Evolutionary conservation across 805 yeast genomes (phyloP).

Genomic region (Teunomyces aglyptinius): DNA sequence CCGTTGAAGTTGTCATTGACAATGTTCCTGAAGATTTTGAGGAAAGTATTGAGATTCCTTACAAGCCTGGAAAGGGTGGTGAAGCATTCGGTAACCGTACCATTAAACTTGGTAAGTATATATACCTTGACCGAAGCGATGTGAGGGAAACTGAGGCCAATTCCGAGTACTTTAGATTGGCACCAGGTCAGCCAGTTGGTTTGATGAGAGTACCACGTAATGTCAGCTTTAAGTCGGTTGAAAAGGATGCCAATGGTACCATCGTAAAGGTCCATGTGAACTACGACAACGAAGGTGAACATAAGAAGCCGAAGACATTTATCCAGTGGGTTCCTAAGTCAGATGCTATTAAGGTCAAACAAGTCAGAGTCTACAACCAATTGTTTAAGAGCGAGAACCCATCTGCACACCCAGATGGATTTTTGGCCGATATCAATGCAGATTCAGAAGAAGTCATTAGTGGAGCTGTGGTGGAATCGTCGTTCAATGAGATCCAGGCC

Average conservation of each 20-base stretch:
- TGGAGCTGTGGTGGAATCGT: slow-evolving; percentile 72
- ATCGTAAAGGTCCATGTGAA: slow-evolving; percentile 71
- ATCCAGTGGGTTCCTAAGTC: slow-evolving; percentile 94
- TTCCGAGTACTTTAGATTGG: slow-evolving; percentile 84
- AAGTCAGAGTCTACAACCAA: slow-evolving; percentile 84
- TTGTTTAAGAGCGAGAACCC: slow-evolving; percentile 92
- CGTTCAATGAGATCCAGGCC: slow-evolving; percentile 62
- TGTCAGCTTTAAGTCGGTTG: slow-evolving; percentile 66
- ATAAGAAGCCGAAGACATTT: slow-evolving; percentile 86
- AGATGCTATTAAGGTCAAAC: slow-evolving; percentile 54
- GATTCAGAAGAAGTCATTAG: slow-evolving; percentile 68
- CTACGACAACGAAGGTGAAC: slow-evolving; percentile 63
- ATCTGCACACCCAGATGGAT: slow-evolving; percentile 82
- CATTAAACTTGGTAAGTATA: slow-evolving; percentile 70
- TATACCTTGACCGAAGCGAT: slow-evolving; percentile 88
- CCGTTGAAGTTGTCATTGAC: slow-evolving; percentile 78
- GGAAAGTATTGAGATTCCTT: slow-evolving; percentile 75
- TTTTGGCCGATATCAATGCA: slow-evolving; percentile 76
- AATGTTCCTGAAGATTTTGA: slow-evolving; percentile 74
- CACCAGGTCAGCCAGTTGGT: slow-evolving; percentile 94
- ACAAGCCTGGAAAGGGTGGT: slow-evolving; percentile 70
- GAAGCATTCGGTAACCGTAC: slow-evolving; percentile 61
- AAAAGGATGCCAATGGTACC: slow-evolving; percentile 60
- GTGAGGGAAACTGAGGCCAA: slow-evolving; percentile 55
- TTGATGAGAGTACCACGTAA: slow-evolving; percentile 86